phyloP scores from a whole-genome alignment of 2,329 filamentous ascomycete genomes.

The Hirsutella minnesotensis region DNA sequence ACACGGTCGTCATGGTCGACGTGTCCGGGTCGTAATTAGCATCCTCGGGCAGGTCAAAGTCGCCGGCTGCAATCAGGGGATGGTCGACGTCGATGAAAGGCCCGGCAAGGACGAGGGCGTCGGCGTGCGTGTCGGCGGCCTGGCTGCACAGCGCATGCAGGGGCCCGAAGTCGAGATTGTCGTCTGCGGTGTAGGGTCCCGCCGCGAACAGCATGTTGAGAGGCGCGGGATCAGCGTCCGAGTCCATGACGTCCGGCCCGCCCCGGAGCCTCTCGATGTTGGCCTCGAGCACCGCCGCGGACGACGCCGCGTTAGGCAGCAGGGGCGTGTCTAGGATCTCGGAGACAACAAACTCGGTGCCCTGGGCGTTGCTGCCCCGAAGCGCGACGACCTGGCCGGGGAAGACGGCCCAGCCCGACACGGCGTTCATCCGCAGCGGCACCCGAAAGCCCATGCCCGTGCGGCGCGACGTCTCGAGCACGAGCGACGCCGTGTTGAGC shows the following conservation, averaged over 20 bases:
- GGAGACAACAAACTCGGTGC: conserved; percentile 67
- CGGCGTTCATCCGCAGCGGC: conserved; percentile 60
- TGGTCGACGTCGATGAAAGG: conserved; percentile 91
- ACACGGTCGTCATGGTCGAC: conserved; percentile 70
- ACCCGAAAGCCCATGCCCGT: conserved; percentile 75
- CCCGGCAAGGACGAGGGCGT: conserved; percentile 68
- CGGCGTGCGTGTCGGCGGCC: conserved; percentile 62
- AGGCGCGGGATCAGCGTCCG: conserved; percentile 42
- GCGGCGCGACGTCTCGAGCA: conserved; percentile 77
- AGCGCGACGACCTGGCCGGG: conserved; percentile 89
- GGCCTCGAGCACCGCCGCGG: conserved; percentile 49
- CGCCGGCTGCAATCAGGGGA: conserved; percentile 69
- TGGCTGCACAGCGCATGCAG: conserved; percentile 70
- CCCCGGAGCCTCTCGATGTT: conserved; percentile 60
- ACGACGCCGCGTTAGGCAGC: conserved; percentile 62
- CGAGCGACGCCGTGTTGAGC: conserved; percentile 72
- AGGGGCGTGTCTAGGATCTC: conserved; percentile 67
- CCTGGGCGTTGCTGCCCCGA: conserved; percentile 75
- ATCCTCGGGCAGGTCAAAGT: conserved; percentile 64
- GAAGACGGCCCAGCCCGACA: conserved; percentile 71
- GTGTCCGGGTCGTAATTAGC: conserved; percentile 61
- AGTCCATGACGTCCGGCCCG: conserved; percentile 49
- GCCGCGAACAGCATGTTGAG: conserved; percentile 68
- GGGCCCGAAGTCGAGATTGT: conserved; percentile 83
- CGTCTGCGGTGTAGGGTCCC: conserved; percentile 85